Conservation (phyloP, 192 early-diverging fungal species). For the Mortierella alpina region DNA sequence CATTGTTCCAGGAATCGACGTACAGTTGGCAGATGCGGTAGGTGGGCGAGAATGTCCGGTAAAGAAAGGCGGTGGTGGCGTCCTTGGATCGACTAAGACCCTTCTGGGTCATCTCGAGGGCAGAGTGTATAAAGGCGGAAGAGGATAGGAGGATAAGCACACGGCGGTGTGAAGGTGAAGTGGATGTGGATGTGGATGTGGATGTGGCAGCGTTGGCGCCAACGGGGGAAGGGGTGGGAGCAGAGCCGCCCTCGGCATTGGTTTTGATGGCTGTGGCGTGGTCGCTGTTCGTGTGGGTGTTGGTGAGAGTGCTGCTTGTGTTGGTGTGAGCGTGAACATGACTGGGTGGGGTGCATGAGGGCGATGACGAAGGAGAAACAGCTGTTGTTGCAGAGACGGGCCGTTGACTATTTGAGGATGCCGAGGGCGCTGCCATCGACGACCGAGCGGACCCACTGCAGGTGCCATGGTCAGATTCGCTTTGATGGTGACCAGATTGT, state of each 20-base stretch:
- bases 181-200: background rate
- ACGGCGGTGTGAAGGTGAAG: background rate
- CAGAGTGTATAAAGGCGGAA: background rate
- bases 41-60: conserved; percentile 46
- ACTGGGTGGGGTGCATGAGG: background rate
- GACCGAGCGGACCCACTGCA: too few species aligned
- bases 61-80: conserved; percentile 37
- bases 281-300: too few species aligned
- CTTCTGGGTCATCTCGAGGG: background rate
- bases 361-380: background rate
- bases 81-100: conserved; percentile 18
- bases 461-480: too few species aligned
- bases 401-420: conserved; percentile 10
- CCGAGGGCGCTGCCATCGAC: background rate
- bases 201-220: background rate
- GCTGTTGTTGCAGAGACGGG: background rate
- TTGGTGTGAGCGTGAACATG: background rate
- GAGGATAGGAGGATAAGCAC: background rate
- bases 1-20: conserved; percentile 30
- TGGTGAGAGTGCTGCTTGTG: background rate
- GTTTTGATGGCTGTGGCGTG: too few species aligned
- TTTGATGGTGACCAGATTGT: background rate
- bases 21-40: conserved; percentile 38
- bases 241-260: too few species aligned
- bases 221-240: background rate